Evolutionary conservation across 768 basidiomycete genomes (phyloP).

Genomic region (Termitomyces sp.): DNA sequence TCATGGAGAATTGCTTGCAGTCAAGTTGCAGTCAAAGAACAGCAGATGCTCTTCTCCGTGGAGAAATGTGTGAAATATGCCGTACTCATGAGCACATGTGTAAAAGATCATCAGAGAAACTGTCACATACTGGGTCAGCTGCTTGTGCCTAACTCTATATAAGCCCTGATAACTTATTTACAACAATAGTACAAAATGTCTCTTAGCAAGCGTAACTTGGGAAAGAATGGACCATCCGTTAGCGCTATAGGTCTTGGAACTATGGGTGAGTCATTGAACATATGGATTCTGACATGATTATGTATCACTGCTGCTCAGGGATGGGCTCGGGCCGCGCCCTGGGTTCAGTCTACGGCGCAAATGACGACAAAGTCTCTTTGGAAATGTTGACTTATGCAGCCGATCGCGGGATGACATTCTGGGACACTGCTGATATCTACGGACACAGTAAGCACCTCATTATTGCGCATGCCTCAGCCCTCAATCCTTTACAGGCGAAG

Average conservation of each 20-base stretch:
- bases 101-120: no score
- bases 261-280: conserved; percentile 15
- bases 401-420: conserved; percentile 28
- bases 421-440: conserved; percentile 48
- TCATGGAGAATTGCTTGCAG: no score
- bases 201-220: conserved; percentile 18
- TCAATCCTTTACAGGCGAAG: conserved; percentile 6
- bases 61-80: no score
- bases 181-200: not conserved
- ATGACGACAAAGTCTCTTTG: conserved; percentile 13
- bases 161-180: not conserved
- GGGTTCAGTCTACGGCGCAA: conserved; percentile 27
- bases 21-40: no score
- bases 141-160: not conserved
- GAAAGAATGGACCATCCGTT: conserved; percentile 22
- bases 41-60: no score
- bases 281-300: not conserved
- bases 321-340: not conserved
- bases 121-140: not conserved
- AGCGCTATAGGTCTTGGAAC: conserved; percentile 23
- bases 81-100: no score
- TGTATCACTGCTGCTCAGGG: not conserved
- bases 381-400: conserved; percentile 18
- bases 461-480: not conserved
- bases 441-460: conserved; percentile 24